A percentile compares a stretch with the other conserved stretches of the same genome.
Conservation (phyloP, 805 yeast genomes). For the Zygotorulaspora florentina region DNA sequence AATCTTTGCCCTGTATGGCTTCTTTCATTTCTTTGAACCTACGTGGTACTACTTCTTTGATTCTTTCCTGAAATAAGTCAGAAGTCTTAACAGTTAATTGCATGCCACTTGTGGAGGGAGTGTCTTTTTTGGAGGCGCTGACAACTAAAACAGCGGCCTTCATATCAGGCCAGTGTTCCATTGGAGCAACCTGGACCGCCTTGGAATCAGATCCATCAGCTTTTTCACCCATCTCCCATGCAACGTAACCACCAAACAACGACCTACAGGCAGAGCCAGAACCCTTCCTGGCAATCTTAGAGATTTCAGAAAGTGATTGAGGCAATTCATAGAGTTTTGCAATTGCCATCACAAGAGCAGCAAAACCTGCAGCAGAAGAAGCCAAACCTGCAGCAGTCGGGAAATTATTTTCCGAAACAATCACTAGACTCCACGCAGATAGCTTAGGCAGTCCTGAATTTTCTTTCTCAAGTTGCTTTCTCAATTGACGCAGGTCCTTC, state of each 20-base stretch:
- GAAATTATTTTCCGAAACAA: slow-evolving; percentile 92
- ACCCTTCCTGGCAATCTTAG: slow-evolving; percentile 95
- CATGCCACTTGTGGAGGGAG: slow-evolving; percentile 95
- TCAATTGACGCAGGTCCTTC: slow-evolving; percentile 63
- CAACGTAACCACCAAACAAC: slow-evolving; percentile 94
- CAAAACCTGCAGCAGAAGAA: slow-evolving; percentile 97
- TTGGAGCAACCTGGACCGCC: slow-evolving; percentile 88
- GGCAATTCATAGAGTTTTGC: slow-evolving; percentile 82
- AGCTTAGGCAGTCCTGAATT: slow-evolving; percentile 56
- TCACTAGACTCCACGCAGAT: slow-evolving; percentile 62
- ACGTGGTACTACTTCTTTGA: slow-evolving; percentile 76
- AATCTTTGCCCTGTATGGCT: slow-evolving; percentile 70
- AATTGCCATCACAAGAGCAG: slow-evolving; percentile 89
- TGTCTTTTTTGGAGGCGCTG: slow-evolving; percentile 89
- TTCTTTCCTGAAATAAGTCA: slow-evolving; percentile 76
- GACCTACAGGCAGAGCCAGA: slow-evolving; percentile 99
- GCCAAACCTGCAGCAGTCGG: slow-evolving; percentile 99
- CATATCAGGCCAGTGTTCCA: slow-evolving; percentile 86
- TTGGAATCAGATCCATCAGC: slow-evolving; percentile 85
- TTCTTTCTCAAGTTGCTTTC: slow-evolving; percentile 54
- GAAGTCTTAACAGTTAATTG: slow-evolving; percentile 90
- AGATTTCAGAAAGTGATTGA: slow-evolving; percentile 77
- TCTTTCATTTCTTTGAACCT: slow-evolving; percentile 79
- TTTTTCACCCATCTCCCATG: slow-evolving; percentile 93
- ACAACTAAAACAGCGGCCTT: slow-evolving; percentile 90